These are phyloP conservation scores for Lentinula lateritia DNA, from an alignment of 768 basidiomycete genomes.

Conservation along the genomic window DNA sequence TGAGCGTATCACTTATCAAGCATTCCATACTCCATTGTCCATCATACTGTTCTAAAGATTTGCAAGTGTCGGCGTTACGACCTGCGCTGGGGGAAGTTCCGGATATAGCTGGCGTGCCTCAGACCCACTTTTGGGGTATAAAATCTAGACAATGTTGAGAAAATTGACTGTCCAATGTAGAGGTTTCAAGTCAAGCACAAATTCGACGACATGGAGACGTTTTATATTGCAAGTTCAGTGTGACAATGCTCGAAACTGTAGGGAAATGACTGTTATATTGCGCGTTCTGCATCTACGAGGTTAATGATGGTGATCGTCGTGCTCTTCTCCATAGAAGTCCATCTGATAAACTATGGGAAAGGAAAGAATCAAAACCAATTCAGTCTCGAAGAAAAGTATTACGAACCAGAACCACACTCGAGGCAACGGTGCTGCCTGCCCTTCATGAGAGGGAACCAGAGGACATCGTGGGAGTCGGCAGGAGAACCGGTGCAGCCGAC, in stretches of 20 bases:
- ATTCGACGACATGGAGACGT: too few species aligned
- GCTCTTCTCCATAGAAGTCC: constrained; percentile 62
- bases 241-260: neutral
- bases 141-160: too few species aligned
- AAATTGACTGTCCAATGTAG: too few species aligned
- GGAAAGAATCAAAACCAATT: neutral
- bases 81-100: too few species aligned
- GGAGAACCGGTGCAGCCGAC: constrained; percentile 95
- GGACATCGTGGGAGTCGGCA: constrained; percentile 90
- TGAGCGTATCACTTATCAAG: too few species aligned
- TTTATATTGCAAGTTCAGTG: too few species aligned
- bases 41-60: too few species aligned
- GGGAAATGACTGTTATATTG: neutral
- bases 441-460: constrained; percentile 71
- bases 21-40: too few species aligned
- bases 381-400: neutral
- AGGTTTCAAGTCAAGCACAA: too few species aligned
- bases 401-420: constrained; percentile 90
- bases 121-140: too few species aligned
- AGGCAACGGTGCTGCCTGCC: constrained; percentile 76
- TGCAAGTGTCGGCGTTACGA: too few species aligned
- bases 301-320: constrained; percentile 41
- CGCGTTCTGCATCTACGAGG: neutral
- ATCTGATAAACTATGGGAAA: constrained; percentile 57
- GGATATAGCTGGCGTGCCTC: too few species aligned